These are phyloP conservation scores for Aureobasidium sp. DNA, from an alignment of 2,329 filamentous ascomycete genomes.

Conservation along the genomic window DNA sequence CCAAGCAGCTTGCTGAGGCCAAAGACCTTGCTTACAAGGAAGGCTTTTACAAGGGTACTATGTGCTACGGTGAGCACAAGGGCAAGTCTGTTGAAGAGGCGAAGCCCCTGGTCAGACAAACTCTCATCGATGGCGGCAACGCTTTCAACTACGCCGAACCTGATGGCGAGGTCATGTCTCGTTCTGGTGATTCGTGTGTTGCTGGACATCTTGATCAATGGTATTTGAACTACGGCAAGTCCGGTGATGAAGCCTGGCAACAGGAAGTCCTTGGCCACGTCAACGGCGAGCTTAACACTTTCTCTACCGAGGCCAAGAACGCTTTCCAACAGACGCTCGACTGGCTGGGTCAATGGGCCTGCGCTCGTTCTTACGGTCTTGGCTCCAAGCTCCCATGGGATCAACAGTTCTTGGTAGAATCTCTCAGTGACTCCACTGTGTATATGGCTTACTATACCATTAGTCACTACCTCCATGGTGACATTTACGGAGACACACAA, in stretches of 20 bases:
- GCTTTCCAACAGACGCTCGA: slow-evolving; percentile 74
- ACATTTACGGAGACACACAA: slow-evolving; percentile 72
- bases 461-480: slow-evolving; percentile 57
- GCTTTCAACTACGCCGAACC: slow-evolving; percentile 94
- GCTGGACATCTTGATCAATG: slow-evolving; percentile 92
- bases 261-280: slow-evolving; percentile 66
- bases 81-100: slow-evolving; percentile 80
- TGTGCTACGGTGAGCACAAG: slow-evolving; percentile 81
- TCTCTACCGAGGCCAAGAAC: slow-evolving; percentile 51
- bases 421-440: slow-evolving; percentile 82
- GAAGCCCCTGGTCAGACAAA: slow-evolving; percentile 75
- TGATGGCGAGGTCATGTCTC: slow-evolving; percentile 78
- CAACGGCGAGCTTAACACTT: slow-evolving; percentile 68
- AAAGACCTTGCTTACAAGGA: slow-evolving; percentile 97
- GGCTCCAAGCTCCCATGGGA: slow-evolving; percentile 96
- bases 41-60: slow-evolving; percentile 89
- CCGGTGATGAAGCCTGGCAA: slow-evolving; percentile 73
- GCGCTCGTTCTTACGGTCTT: slow-evolving; percentile 81
- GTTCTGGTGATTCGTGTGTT: slow-evolving; percentile 88
- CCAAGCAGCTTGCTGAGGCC: slow-evolving; percentile 80
- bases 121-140: slow-evolving; percentile 66
- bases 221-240: slow-evolving; percentile 89
- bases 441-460: slow-evolving; percentile 73
- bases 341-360: slow-evolving; percentile 96
- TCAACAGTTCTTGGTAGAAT: slow-evolving; percentile 81